Evolutionary conservation across 1,284 basidiomycete genomes (phyloP).

Genomic region (Clitocybe nebularis): DNA sequence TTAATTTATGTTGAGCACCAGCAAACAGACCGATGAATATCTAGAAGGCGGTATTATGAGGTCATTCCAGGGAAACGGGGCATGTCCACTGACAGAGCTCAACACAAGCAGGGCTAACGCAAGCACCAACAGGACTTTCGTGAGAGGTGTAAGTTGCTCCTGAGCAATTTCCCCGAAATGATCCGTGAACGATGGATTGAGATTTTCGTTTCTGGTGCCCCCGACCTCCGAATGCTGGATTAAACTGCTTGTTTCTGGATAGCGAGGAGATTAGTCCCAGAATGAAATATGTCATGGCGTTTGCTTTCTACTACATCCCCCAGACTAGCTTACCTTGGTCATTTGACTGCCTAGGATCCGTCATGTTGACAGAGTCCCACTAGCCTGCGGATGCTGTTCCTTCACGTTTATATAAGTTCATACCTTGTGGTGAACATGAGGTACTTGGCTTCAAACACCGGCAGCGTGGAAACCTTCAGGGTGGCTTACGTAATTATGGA

Average conservation of each 20-base stretch:
- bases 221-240: constrained; percentile 39
- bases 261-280: not conserved
- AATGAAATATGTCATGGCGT: not conserved
- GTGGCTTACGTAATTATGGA: too few species aligned
- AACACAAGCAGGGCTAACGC: constrained; percentile 78
- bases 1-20: constrained; percentile 77
- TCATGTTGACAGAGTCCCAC: constrained; percentile 8
- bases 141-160: constrained; percentile 80
- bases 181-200: constrained; percentile 39
- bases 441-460: too few species aligned
- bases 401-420: constrained; percentile 4
- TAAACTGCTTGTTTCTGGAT: constrained; percentile 52
- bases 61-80: too few species aligned
- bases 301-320: too few species aligned
- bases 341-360: constrained; percentile 27
- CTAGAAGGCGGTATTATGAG: constrained; percentile 21
- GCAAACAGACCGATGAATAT: constrained; percentile 91
- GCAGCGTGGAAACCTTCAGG: too few species aligned
- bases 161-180: constrained; percentile 55
- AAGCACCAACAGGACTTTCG: constrained; percentile 76
- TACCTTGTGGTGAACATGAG: too few species aligned
- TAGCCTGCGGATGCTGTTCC: not conserved
- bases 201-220: constrained; percentile 18
- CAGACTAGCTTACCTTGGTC: constrained; percentile 46
- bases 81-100: constrained; percentile 47